A percentile compares a stretch with the other conserved stretches of the same genome.
phyloP scores from a whole-genome alignment of 1,139 yeast genomes.

The Geotrichum klebahnii region DNA sequence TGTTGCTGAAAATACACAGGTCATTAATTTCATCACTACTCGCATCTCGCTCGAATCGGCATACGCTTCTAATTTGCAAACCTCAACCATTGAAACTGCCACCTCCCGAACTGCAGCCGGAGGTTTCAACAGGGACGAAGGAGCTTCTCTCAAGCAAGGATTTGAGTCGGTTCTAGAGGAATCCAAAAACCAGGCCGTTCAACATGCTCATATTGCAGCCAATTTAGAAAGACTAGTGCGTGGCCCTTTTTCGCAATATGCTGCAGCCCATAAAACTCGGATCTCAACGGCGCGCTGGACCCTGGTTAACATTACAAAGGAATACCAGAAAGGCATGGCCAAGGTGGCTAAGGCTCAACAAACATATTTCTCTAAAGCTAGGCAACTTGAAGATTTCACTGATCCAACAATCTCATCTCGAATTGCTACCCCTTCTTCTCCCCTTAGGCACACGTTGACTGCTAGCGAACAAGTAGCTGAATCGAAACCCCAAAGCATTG shows the following conservation, averaged over 20 bases:
- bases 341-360: conserved; percentile 55
- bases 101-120: conserved; percentile 11
- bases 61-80: conserved; percentile 52
- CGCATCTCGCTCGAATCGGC: conserved; percentile 63
- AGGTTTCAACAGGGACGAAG: conserved; percentile 43
- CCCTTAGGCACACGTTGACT: conserved; percentile 3
- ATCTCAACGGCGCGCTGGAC: conserved; percentile 55
- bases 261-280: conserved; percentile 62
- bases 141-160: conserved; percentile 50
- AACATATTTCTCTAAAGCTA: conserved; percentile 66
- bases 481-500: conserved; percentile 20
- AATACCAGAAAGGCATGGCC: conserved; percentile 46
- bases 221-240: conserved; percentile 58
- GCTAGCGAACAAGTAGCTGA: neutral
- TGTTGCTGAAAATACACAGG: conserved; percentile 63
- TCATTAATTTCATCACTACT: conserved; percentile 55
- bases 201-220: conserved; percentile 59
- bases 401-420: conserved; percentile 10
- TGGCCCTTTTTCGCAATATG: conserved; percentile 69
- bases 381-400: conserved; percentile 56
- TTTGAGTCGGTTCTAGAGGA: conserved; percentile 49
- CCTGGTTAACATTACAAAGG: conserved; percentile 48
- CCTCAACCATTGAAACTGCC: conserved; percentile 2
- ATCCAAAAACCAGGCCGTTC: conserved; percentile 57
- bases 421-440: conserved; percentile 19